phyloP scores from a whole-genome alignment of 176 grass and related monocot genomes.

The Lolium perenne region DNA sequence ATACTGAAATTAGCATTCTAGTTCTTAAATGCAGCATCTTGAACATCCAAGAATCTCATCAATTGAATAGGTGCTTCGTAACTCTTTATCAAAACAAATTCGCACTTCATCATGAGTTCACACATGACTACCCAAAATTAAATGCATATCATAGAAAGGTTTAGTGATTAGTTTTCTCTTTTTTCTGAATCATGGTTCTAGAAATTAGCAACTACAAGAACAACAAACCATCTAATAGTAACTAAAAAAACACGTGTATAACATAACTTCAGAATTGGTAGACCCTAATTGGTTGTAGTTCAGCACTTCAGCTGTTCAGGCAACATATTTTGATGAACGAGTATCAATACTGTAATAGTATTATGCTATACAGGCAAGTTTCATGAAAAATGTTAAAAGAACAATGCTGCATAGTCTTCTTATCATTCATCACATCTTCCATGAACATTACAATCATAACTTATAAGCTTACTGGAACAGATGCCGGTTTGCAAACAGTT shows the following conservation, averaged over 20 bases:
- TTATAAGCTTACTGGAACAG: conserved; percentile 76
- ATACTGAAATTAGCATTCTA: not conserved
- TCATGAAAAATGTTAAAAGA: conserved; percentile 1
- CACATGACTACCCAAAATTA: not conserved
- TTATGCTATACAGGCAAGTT: not conserved
- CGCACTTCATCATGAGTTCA: not conserved
- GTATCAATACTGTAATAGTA: not conserved
- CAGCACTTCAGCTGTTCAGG: conserved; percentile 28
- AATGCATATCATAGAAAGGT: not conserved
- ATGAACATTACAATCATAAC: conserved; percentile 6
- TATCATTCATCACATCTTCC: conserved; percentile 15
- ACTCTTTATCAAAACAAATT: not conserved
- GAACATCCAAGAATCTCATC: not conserved
- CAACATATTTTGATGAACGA: not conserved
- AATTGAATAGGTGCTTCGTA: not conserved
- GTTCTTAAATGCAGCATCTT: conserved; percentile 14
- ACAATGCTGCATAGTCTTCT: conserved; percentile 13
- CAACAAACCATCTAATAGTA: not conserved
- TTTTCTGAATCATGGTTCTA: not conserved
- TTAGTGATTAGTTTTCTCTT: not conserved
- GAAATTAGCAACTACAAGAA: not conserved
- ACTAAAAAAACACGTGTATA: not conserved
- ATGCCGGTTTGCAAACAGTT: conserved; percentile 93
- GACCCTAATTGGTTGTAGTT: conserved; percentile 12
- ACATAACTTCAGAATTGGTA: not conserved